Evolutionary conservation across 192 early-diverging fungal species (phyloP).

Genomic region (Jimgerdemannia flammicorona): DNA sequence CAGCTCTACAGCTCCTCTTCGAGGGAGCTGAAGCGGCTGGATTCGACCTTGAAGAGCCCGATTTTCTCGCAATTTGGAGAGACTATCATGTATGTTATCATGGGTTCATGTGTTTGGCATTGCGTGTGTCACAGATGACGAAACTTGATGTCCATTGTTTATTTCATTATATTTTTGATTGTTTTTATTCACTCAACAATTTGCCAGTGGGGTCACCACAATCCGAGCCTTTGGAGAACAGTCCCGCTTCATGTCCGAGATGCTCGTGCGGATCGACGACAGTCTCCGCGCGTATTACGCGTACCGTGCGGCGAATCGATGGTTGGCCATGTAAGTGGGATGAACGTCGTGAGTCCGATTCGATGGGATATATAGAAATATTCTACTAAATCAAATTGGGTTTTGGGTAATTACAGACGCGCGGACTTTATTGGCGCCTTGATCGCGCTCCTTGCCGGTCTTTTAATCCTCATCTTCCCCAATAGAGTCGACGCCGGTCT

Average conservation of each 20-base stretch:
- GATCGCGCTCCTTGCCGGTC: constrained; percentile 62
- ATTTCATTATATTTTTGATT: not conserved
- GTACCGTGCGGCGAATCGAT: constrained; percentile 74
- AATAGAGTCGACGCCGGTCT: constrained; percentile 62
- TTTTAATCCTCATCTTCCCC: constrained; percentile 54
- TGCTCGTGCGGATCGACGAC: constrained; percentile 53
- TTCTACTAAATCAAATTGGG: not conserved
- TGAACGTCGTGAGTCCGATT: not conserved
- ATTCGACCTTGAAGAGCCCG: constrained; percentile 69
- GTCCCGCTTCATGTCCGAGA: constrained; percentile 59
- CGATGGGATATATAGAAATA: not conserved
- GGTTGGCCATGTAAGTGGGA: constrained; percentile 51
- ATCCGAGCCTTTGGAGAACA: constrained; percentile 79
- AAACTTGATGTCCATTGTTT: not conserved
- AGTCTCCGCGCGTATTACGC: constrained; percentile 78
- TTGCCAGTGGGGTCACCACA: constrained; percentile 54
- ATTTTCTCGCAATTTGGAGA: constrained; percentile 81
- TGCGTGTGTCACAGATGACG: too few species aligned
- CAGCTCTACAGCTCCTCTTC: constrained; percentile 66
- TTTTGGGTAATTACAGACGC: constrained; percentile 21
- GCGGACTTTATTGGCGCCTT: constrained; percentile 69
- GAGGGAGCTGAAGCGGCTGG: constrained; percentile 88
- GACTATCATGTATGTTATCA: constrained; percentile 42
- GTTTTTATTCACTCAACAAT: not conserved
- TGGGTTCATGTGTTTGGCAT: too few species aligned